These are phyloP conservation scores for Naganishia vaughanmartiniae DNA, from an alignment of 768 basidiomycete species.

Conservation along the genomic window DNA sequence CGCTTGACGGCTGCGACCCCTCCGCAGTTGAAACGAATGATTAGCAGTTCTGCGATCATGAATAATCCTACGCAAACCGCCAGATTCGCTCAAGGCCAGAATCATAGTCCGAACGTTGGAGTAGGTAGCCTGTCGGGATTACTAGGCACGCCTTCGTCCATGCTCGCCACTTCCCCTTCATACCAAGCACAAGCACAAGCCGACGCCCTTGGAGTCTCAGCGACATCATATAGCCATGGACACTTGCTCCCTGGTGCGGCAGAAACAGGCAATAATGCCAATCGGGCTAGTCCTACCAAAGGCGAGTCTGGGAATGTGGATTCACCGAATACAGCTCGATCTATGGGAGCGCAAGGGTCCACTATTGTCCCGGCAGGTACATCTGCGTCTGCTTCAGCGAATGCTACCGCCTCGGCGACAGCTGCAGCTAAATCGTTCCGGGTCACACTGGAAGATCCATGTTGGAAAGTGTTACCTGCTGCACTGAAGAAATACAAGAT, in stretches of 20 bases:
- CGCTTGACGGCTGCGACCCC: slow-evolving; percentile 16
- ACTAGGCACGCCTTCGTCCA: slow-evolving; percentile 4
- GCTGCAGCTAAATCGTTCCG: slow-evolving; percentile 76
- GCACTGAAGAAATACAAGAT: slow-evolving; percentile 99
- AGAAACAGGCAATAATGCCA: not conserved
- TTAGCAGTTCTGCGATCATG: slow-evolving; percentile 18
- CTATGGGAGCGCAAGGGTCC: slow-evolving; percentile 2
- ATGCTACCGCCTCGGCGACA: slow-evolving; percentile 41
- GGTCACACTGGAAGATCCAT: slow-evolving; percentile 94
- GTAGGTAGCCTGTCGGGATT: slow-evolving; percentile 12
- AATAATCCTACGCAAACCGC: not conserved
- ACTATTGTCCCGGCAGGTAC: not conserved
- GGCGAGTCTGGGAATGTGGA: slow-evolving; percentile 3
- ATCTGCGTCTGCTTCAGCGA: slow-evolving; percentile 29
- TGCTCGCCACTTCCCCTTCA: slow-evolving; percentile 8
- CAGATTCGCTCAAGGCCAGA: not conserved
- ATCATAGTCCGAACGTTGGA: not conserved
- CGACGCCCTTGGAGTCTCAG: not conserved
- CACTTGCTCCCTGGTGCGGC: not conserved
- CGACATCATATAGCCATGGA: not conserved
- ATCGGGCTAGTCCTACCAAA: slow-evolving; percentile 9
- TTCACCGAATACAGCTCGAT: slow-evolving; percentile 19
- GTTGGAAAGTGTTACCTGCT: slow-evolving; percentile 96
- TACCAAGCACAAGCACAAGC: slow-evolving; percentile 18
- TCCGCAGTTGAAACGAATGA: slow-evolving; percentile 20